Evolutionary conservation across 1,284 basidiomycete genomes (phyloP), one percentile per base, ranked within the genome.

Genomic region (Ganoderma lingzhi): DNA sequence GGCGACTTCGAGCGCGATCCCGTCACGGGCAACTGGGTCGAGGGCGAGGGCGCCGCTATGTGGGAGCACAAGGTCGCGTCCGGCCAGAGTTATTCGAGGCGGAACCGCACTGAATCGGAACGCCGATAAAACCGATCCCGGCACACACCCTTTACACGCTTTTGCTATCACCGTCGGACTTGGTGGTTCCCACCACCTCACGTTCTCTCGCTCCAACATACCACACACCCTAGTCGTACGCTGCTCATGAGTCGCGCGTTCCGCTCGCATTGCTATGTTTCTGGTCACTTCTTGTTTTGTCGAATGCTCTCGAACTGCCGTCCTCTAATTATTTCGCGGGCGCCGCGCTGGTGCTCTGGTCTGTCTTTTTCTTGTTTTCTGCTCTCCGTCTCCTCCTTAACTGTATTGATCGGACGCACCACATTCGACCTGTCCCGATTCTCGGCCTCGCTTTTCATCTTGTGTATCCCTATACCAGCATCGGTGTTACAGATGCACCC

Each of bases 1-100:
- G 93, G 93, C 0, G 93, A 95, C 76, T 95, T 95, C 74, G 93
- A 95, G 75, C 85, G 89, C 63, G 85, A 93, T 72, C 79, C 88
- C 1, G 68, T 79, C 48, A 87, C 88, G 0, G 89, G 90, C 15
- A 83, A 86, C 51, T 94, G 92, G 92, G 51, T 84, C 30, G 85
- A 87, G 19, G 89, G 86, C 45, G 90, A 94, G 76, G 89, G 89
- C 8, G 87, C 85, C 62, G 76, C 78, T 28, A 68, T 78, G 30
- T 94, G 93, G 93, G 89, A 93, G 75, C 84, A 85, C 65, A 86
- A 85, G 74, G 82, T 84, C 60, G 78, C 81, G 4, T 73, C 83
- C 2, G 86, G 85, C 35, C 75, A 77, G 15, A 74, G 82, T 32
- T 77, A 75, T 64, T 72, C 79, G 60, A 82, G 80, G 68, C 83